Percentiles rank a stretch among this genome's conserved stretches.
phyloP scores from a whole-genome alignment of 345 rosid genomes.

The Odontarrhena argentea region DNA sequence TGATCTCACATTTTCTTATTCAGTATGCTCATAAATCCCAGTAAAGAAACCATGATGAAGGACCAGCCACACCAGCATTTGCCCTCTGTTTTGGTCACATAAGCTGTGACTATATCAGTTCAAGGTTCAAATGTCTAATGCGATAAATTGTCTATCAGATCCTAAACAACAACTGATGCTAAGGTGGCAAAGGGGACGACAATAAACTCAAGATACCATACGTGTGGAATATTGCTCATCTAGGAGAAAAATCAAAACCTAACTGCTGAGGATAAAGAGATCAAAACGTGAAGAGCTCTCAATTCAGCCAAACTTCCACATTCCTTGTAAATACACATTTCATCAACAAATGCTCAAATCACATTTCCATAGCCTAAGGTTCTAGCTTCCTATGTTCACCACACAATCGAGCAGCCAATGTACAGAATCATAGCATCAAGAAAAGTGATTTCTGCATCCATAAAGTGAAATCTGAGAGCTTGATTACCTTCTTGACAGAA shows the following conservation, averaged over 20 bases:
- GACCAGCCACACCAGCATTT: neutral
- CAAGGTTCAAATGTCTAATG: neutral
- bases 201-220: slow-evolving; percentile 10
- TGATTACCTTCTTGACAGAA: slow-evolving; percentile 41
- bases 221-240: neutral
- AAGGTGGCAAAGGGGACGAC: neutral
- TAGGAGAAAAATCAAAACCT: neutral
- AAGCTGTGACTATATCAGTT: neutral
- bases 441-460: too few species aligned
- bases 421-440: neutral
- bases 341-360: neutral
- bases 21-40: neutral
- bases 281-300: neutral
- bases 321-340: neutral
- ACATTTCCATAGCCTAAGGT: neutral
- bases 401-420: slow-evolving; percentile 3
- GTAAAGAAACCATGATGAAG: neutral
- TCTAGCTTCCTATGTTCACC: slow-evolving; percentile 10
- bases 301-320: slow-evolving; percentile 1
- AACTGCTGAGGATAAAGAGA: neutral
- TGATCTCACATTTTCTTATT: slow-evolving; percentile 6
- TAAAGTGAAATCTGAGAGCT: neutral
- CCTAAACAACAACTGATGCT: slow-evolving; percentile 8
- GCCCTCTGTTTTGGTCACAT: neutral
- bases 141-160: neutral